Percentiles rank a stretch among this genome's conserved stretches.
phyloP scores from a whole-genome alignment of 768 basidiomycete genomes.

The Boletus huronensis region DNA sequence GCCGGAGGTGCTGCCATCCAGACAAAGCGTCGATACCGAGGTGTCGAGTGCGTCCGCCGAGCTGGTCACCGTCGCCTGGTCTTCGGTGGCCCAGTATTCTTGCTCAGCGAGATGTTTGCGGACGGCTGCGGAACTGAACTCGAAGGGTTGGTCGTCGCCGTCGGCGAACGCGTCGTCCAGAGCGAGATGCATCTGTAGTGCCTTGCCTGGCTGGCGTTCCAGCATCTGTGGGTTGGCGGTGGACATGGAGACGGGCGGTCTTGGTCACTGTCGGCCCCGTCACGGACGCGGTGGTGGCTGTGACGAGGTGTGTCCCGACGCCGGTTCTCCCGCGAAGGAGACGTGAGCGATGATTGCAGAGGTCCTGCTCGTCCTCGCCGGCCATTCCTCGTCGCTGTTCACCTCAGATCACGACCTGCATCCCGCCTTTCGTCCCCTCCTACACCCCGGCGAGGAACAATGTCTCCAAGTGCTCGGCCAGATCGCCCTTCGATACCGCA shows the following conservation, averaged over 20 bases:
- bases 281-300: slow-evolving; percentile 3
- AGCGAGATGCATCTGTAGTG: slow-evolving; percentile 30
- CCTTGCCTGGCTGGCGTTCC: slow-evolving; percentile 26
- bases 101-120: slow-evolving; percentile 59
- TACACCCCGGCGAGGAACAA: slow-evolving; percentile 88
- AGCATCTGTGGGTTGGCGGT: slow-evolving; percentile 12
- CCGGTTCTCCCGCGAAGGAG: too few species aligned
- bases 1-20: slow-evolving; percentile 36
- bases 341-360: slow-evolving; percentile 98
- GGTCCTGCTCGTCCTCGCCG: slow-evolving; percentile 79
- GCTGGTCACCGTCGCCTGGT: slow-evolving; percentile 31
- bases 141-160: slow-evolving; percentile 44
- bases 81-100: slow-evolving; percentile 33
- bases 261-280: background rate
- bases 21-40: slow-evolving; percentile 58
- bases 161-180: slow-evolving; percentile 72
- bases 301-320: too few species aligned
- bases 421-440: slow-evolving; percentile 62
- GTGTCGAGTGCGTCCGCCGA: slow-evolving; percentile 36
- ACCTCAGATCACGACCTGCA: slow-evolving; percentile 53
- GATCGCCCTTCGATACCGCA: slow-evolving; percentile 72
- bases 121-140: slow-evolving; percentile 60
- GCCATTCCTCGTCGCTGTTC: slow-evolving; percentile 85
- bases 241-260: slow-evolving; percentile 9
- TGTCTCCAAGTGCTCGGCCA: slow-evolving; percentile 76